phyloP scores from a whole-genome alignment of 2,329 filamentous ascomycete species.

The Boeremia exigua region DNA sequence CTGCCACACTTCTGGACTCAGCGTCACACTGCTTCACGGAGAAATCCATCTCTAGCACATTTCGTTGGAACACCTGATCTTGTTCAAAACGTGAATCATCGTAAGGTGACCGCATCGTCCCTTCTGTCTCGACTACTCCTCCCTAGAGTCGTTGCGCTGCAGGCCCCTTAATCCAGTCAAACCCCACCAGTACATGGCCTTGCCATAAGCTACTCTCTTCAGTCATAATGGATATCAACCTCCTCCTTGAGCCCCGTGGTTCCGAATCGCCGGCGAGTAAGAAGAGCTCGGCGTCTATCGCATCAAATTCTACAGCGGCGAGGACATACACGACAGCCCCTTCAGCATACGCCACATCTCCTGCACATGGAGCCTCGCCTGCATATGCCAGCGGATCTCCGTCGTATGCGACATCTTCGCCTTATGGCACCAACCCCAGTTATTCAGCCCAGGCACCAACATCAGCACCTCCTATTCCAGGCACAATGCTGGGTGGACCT shows the following conservation, averaged over 20 bases:
- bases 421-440: slow-evolving; percentile 37
- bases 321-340: slow-evolving; percentile 44
- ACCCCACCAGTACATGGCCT: slow-evolving; percentile 47
- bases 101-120: not conserved
- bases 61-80: not conserved
- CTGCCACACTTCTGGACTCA: slow-evolving; percentile 2
- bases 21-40: slow-evolving; percentile 1
- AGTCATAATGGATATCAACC: slow-evolving; percentile 93
- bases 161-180: not conserved
- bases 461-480: slow-evolving; percentile 31
- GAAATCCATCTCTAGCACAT: not conserved
- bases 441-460: slow-evolving; percentile 35
- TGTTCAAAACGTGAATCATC: not conserved
- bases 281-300: slow-evolving; percentile 50
- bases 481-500: slow-evolving; percentile 46
- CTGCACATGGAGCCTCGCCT: slow-evolving; percentile 42
- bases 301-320: slow-evolving; percentile 49
- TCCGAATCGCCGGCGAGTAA: slow-evolving; percentile 68
- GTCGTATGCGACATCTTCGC: slow-evolving; percentile 38
- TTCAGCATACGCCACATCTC: slow-evolving; percentile 45
- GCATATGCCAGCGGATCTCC: slow-evolving; percentile 40
- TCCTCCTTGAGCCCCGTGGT: slow-evolving; percentile 78
- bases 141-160: not conserved
- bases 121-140: not conserved
- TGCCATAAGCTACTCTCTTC: slow-evolving; percentile 52